Percentiles rank a stretch among this genome's conserved stretches.
phyloP scores from a whole-genome alignment of 2,329 filamentous ascomycete species.

The Pseudocercospora vitis region DNA sequence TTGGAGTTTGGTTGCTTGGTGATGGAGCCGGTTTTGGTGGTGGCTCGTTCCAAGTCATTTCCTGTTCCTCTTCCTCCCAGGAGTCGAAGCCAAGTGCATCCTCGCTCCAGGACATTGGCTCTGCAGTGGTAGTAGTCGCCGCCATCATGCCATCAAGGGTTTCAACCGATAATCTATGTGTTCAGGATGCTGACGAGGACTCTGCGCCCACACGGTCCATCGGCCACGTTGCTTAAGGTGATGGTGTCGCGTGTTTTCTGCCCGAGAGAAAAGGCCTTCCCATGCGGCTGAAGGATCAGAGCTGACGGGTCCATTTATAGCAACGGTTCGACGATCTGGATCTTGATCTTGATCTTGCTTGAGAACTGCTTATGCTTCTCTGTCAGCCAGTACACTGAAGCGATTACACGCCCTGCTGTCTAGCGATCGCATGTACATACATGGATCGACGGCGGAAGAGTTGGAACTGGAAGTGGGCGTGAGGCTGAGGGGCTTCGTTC shows the following conservation, averaged over 20 bases:
- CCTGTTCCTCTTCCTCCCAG: background rate
- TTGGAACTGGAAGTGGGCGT: background rate
- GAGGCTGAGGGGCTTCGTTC: too few relatives aligned
- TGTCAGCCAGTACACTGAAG: background rate
- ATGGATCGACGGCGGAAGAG: background rate
- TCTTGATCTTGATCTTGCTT: background rate
- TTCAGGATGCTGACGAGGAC: too few relatives aligned
- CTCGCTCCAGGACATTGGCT: slow-evolving; percentile 6
- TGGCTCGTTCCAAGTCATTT: background rate
- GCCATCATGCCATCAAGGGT: background rate
- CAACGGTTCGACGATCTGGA: background rate
- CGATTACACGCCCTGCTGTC: background rate
- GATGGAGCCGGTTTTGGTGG: background rate
- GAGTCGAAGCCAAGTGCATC: slow-evolving; percentile 3
- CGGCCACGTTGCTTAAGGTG: too few relatives aligned
- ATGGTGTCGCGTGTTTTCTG: background rate
- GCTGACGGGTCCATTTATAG: slow-evolving; percentile 1
- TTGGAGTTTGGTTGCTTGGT: background rate
- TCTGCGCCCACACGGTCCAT: too few relatives aligned
- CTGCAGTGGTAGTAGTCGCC: background rate
- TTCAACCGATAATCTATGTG: background rate
- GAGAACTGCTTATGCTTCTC: too few relatives aligned
- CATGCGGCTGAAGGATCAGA: slow-evolving; percentile 6
- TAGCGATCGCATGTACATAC: background rate
- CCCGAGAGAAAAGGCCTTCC: background rate